Base-by-base conservation (phyloP, 1,139 yeast genomes). In the Tardiomyces digboiensis region DNA sequence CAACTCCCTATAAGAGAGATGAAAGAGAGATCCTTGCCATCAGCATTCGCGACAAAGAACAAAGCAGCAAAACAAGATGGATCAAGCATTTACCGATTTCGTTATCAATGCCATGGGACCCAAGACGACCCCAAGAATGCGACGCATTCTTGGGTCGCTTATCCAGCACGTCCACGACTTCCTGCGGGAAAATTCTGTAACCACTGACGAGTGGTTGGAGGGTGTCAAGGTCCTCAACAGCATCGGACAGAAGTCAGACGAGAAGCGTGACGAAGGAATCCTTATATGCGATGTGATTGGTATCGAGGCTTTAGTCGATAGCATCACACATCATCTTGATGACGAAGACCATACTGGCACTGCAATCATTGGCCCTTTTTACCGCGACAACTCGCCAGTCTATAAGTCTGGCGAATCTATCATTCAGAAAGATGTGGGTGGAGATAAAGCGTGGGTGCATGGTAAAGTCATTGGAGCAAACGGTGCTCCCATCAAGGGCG, bases 161-260 rank as follows among this genome's bases (percentile, higher is more conserved):
- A 64, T 65, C 21, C 64, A 58, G 42, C 69, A 65, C 44, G 49
- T 65, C n/a, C 69, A 65, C 47, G 67, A 64, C 44, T 65, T 65
- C 49, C 57, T 67, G 13, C 53, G 65, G 39, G 69, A 65, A 45
- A 63, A 64, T 18, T 46, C 58, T 46, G 53, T 65, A 42, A 65
- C 67, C 36, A 58, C 61, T n/a, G 66, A 64, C 8, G 69, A 65
- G 50, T 65, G 69, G 69, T 52, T 52, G 42, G 49, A 53, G 38
- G 69, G 63, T 18, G 64, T 65, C 26, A 53, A 61, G 33, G 63
- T 65, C 47, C 48, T 65, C 41, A 65, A 65, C 38, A 55, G 57
- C 26, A 61, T 61, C 38, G 69, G 69, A 29, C 57, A 65, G 44
- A 64, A 61, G 54, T 60, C 64, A 38, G 54, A 64, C 29, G 64